These are phyloP conservation scores for Microcyclospora tardicrescens DNA, from an alignment of 2,329 filamentous ascomycete species.

Conservation along the genomic window DNA sequence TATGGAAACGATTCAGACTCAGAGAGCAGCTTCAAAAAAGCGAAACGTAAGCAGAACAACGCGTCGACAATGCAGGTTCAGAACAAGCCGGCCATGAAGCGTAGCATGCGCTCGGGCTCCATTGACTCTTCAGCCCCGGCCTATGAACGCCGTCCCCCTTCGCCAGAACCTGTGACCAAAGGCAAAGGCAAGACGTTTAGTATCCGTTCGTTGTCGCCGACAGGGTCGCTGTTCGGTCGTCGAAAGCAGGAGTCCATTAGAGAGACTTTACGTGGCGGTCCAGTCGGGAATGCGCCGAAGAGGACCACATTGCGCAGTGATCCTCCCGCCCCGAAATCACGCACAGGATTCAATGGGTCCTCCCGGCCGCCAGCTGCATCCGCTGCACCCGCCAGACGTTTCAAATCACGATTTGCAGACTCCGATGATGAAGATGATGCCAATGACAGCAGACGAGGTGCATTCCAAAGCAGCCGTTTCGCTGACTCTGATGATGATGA, in stretches of 20 bases:
- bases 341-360: background rate
- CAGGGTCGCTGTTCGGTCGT: conserved; percentile 38
- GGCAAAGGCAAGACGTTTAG: conserved; percentile 35
- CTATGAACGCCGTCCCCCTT: conserved; percentile 29
- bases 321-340: conserved; percentile 2
- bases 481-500: conserved; percentile 43
- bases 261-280: conserved; percentile 15
- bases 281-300: conserved; percentile 10
- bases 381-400: conserved; percentile 7
- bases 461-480: conserved; percentile 34
- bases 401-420: conserved; percentile 51
- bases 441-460: conserved; percentile 8
- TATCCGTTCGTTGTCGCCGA: conserved; percentile 57
- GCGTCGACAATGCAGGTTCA: conserved; percentile 26
- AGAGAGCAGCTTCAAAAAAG: conserved; percentile 65
- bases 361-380: conserved; percentile 2
- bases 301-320: conserved; percentile 11
- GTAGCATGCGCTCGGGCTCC: conserved; percentile 53
- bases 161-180: conserved; percentile 21
- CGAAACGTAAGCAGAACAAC: conserved; percentile 27
- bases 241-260: conserved; percentile 15
- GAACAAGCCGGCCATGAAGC: conserved; percentile 49
- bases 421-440: conserved; percentile 49
- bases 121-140: conserved; percentile 24
- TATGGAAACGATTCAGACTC: conserved; percentile 33